Percentiles rank a stretch among this genome's conserved stretches.
These are phyloP conservation scores for Neofusicoccum laricinum DNA, from an alignment of 2,329 filamentous ascomycete genomes.

Conservation along the genomic window DNA sequence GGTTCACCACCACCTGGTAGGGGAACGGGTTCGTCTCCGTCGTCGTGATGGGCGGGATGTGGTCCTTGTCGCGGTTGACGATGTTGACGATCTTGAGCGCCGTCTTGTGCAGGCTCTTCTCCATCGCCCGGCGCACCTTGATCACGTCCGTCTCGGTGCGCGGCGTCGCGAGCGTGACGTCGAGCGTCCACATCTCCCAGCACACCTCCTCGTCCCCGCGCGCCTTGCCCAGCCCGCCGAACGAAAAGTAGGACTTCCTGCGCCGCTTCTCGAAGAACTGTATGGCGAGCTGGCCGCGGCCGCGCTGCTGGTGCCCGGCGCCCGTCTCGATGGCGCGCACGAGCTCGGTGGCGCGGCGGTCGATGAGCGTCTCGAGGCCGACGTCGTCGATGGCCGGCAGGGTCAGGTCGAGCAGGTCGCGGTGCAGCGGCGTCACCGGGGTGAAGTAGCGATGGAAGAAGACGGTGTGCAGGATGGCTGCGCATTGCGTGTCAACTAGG, in stretches of 20 bases:
- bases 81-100: conserved; percentile 86
- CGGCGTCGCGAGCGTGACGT: conserved; percentile 89
- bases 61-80: conserved; percentile 85
- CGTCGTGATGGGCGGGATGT: conserved; percentile 95
- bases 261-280: conserved; percentile 95
- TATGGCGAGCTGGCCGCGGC: conserved; percentile 75
- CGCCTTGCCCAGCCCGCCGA: conserved; percentile 41
- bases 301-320: conserved; percentile 54
- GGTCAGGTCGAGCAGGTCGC: conserved; percentile 86
- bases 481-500: conserved; percentile 5
- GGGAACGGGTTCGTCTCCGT: conserved; percentile 91
- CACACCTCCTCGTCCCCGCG: conserved; percentile 88
- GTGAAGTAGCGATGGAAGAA: conserved; percentile 99
- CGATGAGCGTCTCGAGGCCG: conserved; percentile 90
- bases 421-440: conserved; percentile 73
- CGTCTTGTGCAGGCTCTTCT: conserved; percentile 80
- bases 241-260: conserved; percentile 72
- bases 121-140: conserved; percentile 88
- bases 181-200: conserved; percentile 94
- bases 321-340: conserved; percentile 69
- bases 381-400: conserved; percentile 86
- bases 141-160: conserved; percentile 82
- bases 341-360: conserved; percentile 76
- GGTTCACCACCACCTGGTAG: conserved; percentile 87
- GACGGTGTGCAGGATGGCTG: conserved; percentile 91